These are phyloP conservation scores for Lasiodiplodia sp. DNA, from an alignment of 2,329 filamentous ascomycete species.

Conservation along the genomic window DNA sequence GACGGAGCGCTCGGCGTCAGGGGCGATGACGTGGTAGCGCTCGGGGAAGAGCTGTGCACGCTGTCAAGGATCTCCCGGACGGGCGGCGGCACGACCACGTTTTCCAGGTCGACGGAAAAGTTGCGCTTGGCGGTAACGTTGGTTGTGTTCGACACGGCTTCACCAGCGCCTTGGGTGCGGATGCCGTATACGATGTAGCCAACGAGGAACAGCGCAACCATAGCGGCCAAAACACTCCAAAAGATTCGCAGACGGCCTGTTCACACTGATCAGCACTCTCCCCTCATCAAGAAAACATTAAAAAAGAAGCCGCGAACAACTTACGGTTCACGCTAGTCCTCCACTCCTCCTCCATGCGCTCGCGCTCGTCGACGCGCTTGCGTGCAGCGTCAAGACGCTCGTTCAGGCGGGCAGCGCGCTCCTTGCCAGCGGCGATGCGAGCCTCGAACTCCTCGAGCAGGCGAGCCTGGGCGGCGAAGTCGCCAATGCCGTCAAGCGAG, in stretches of 20 bases:
- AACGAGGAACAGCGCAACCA: constrained; percentile 56
- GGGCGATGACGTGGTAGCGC: constrained; percentile 7
- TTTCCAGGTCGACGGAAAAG: constrained; percentile 33
- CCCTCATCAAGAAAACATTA: neutral
- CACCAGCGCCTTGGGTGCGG: constrained; percentile 33
- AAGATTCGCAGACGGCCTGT: constrained; percentile 66
- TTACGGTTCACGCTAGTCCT: constrained; percentile 29
- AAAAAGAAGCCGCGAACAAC: neutral
- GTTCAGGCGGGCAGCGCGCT: constrained; percentile 66
- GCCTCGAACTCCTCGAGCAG: constrained; percentile 68
- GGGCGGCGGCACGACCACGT: constrained; percentile 40
- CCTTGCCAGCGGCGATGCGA: constrained; percentile 66
- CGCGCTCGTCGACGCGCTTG: constrained; percentile 70
- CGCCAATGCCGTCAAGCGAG: constrained; percentile 67
- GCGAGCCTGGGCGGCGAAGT: constrained; percentile 70
- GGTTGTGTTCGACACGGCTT: constrained; percentile 32
- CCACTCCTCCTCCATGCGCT: constrained; percentile 66
- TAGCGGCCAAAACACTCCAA: constrained; percentile 64
- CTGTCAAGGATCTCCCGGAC: constrained; percentile 44
- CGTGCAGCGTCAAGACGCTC: constrained; percentile 70
- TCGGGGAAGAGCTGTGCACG: constrained; percentile 19
- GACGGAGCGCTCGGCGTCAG: constrained; percentile 2
- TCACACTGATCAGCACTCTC: neutral
- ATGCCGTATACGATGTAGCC: constrained; percentile 50
- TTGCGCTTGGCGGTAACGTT: constrained; percentile 31